These are phyloP conservation scores for Phlegmacium glaucopus DNA, from an alignment of 768 basidiomycete species.

Conservation along the genomic window DNA sequence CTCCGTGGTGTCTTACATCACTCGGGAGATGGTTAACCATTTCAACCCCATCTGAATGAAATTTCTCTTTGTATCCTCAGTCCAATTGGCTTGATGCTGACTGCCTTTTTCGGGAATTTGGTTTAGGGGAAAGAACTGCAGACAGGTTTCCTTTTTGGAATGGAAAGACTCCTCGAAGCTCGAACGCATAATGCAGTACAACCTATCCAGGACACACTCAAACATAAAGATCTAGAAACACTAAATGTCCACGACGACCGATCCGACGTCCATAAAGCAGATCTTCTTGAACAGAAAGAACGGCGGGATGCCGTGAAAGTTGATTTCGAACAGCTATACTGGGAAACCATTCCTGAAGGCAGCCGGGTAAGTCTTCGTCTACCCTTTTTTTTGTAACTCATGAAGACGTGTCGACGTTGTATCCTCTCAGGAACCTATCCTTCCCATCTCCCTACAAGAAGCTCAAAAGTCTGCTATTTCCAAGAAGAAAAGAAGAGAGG, in stretches of 20 bases:
- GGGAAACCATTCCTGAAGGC: slow-evolving; percentile 74
- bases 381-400: slow-evolving; percentile 5
- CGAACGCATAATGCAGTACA: slow-evolving; percentile 20
- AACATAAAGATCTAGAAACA: not conserved
- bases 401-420: slow-evolving; percentile 3
- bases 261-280: slow-evolving; percentile 56
- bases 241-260: slow-evolving; percentile 21
- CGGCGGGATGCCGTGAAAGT: slow-evolving; percentile 53
- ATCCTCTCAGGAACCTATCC: slow-evolving; percentile 52
- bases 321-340: slow-evolving; percentile 70
- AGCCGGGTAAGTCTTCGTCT: slow-evolving; percentile 47
- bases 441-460: slow-evolving; percentile 52
- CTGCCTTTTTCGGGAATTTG: not conserved
- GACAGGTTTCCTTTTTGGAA: slow-evolving; percentile 74
- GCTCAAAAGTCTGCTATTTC: slow-evolving; percentile 20
- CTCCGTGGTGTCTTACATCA: slow-evolving; percentile 61
- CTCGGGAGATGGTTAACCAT: slow-evolving; percentile 53
- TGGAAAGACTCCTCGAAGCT: slow-evolving; percentile 79
- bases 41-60: slow-evolving; percentile 71
- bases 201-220: not conserved
- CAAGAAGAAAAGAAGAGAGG: slow-evolving; percentile 1
- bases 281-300: slow-evolving; percentile 55
- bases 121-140: slow-evolving; percentile 67
- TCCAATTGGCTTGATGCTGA: slow-evolving; percentile 1
- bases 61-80: too few relatives aligned